These are phyloP conservation scores for Boletellus ananiceps DNA, from an alignment of 768 basidiomycete genomes.

Conservation along the genomic window DNA sequence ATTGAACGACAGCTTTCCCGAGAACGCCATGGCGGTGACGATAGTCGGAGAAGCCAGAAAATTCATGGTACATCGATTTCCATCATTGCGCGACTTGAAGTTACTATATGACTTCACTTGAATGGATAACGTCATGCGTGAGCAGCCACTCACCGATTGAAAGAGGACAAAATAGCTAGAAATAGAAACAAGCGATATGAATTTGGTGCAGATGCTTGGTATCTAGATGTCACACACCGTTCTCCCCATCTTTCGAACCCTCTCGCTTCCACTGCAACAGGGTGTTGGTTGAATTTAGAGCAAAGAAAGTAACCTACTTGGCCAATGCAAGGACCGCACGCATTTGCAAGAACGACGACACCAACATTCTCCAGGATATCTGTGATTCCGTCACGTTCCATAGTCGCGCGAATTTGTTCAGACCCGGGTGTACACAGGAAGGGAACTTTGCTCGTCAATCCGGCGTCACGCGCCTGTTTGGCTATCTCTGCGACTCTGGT, in stretches of 20 bases:
- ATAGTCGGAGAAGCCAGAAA: conserved; percentile 96
- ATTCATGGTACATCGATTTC: conserved; percentile 92
- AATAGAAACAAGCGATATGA: conserved; percentile 1
- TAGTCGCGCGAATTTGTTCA: conserved; percentile 95
- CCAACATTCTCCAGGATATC: conserved; percentile 80
- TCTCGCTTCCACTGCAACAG: conserved; percentile 80
- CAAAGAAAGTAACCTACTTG: conserved; percentile 48
- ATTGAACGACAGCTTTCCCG: conserved; percentile 91
- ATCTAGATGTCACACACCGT: conserved; percentile 50
- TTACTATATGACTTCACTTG: conserved; percentile 38
- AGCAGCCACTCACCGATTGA: conserved; percentile 66
- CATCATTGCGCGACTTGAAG: conserved; percentile 95
- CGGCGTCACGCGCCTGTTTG: conserved; percentile 79
- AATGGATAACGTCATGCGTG: background rate
- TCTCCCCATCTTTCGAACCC: conserved; percentile 84
- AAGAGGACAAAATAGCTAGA: conserved; percentile 90
- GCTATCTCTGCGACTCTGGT: conserved; percentile 91
- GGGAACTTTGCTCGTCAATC: conserved; percentile 77
- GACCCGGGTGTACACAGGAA: conserved; percentile 89
- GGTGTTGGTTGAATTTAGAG: conserved; percentile 5
- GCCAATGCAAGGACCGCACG: conserved; percentile 98
- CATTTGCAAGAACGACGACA: conserved; percentile 93
- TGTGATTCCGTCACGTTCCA: conserved; percentile 91
- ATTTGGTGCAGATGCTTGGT: background rate
- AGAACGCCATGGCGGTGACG: conserved; percentile 97